Evolutionary conservation across 2,329 filamentous ascomycete species (phyloP).

Genomic region (Sclerotinia glacialis): DNA sequence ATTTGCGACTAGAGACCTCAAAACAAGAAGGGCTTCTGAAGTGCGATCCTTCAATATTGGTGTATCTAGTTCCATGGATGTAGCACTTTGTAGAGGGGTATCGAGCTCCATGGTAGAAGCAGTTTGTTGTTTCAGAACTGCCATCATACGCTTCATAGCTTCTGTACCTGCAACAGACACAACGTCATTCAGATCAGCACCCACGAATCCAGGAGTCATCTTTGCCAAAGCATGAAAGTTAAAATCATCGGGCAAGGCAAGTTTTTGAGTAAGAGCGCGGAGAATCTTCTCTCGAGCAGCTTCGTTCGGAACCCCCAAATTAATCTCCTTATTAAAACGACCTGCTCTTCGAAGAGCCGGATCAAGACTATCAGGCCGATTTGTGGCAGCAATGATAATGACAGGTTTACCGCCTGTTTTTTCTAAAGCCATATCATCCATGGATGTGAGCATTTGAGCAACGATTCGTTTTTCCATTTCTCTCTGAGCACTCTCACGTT

Average conservation of each 20-base stretch:
- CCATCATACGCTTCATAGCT: slow-evolving; percentile 42
- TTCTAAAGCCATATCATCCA: slow-evolving; percentile 75
- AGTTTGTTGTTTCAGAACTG: slow-evolving; percentile 35
- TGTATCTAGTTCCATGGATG: slow-evolving; percentile 39
- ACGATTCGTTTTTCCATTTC: slow-evolving; percentile 90
- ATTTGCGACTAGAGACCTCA: slow-evolving; percentile 53
- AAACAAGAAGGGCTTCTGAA: slow-evolving; percentile 42
- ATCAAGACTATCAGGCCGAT: slow-evolving; percentile 81
- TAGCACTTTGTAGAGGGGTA: slow-evolving; percentile 23
- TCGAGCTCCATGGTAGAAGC: slow-evolving; percentile 40
- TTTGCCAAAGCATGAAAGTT: slow-evolving; percentile 74
- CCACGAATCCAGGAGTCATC: slow-evolving; percentile 87
- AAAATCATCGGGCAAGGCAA: slow-evolving; percentile 64
- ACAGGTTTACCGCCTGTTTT: slow-evolving; percentile 75
- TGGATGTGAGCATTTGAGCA: slow-evolving; percentile 77
- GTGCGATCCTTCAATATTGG: slow-evolving; percentile 20
- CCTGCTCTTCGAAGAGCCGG: slow-evolving; percentile 71
- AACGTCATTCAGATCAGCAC: slow-evolving; percentile 76
- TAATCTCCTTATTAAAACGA: slow-evolving; percentile 79
- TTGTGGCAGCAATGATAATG: slow-evolving; percentile 88
- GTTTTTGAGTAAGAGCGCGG: slow-evolving; percentile 64
- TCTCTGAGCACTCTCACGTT: slow-evolving; percentile 76
- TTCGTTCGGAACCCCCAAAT: slow-evolving; percentile 83
- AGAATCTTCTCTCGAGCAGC: slow-evolving; percentile 75
- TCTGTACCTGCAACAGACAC: slow-evolving; percentile 44